Percentiles rank a stretch among this genome's conserved stretches.
Conservation (phyloP, 768 basidiomycete genomes). For the Pholiota molesta region DNA sequence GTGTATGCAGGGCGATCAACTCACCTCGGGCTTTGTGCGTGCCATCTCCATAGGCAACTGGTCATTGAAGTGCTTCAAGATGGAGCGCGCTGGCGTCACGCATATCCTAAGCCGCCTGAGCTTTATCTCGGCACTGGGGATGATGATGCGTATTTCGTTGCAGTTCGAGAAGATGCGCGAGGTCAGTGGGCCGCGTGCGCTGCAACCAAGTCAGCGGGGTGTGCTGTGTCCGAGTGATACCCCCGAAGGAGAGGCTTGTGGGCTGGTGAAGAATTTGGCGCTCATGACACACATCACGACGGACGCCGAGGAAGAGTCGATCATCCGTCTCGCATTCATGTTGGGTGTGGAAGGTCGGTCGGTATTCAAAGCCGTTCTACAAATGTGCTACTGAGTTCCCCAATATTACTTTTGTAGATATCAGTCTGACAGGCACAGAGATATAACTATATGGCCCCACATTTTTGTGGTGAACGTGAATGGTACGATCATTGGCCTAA, state of each 20-base stretch:
- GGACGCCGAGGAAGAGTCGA: slow-evolving; percentile 95
- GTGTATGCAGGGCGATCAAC: slow-evolving; percentile 95
- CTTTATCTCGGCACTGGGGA: slow-evolving; percentile 97
- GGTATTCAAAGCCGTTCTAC: neutral
- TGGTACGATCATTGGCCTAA: slow-evolving; percentile 93
- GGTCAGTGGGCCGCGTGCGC: slow-evolving; percentile 94
- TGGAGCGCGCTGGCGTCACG: slow-evolving; percentile 98
- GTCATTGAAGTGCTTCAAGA: slow-evolving; percentile 98
- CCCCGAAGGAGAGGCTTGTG: slow-evolving; percentile 99
- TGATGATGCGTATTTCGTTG: slow-evolving; percentile 99
- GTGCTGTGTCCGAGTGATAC: slow-evolving; percentile 98
- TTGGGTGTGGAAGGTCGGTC: slow-evolving; percentile 92
- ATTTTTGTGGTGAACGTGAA: slow-evolving; percentile 97
- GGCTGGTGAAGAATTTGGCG: slow-evolving; percentile 96
- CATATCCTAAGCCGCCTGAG: slow-evolving; percentile 94
- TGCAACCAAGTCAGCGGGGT: slow-evolving; percentile 99
- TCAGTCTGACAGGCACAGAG: slow-evolving; percentile 89
- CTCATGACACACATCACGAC: slow-evolving; percentile 99
- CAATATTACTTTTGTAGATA: slow-evolving; percentile 55
- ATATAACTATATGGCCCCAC: slow-evolving; percentile 91
- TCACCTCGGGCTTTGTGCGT: slow-evolving; percentile 93
- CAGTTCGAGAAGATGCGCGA: slow-evolving; percentile 99
- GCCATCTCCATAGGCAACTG: slow-evolving; percentile 99
- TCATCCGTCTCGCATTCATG: slow-evolving; percentile 87
- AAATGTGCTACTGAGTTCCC: neutral